A percentile compares a stretch with the other conserved stretches of the same genome.
phyloP scores from a whole-genome alignment of 257 asterid species.

The Prunella vulgaris region DNA sequence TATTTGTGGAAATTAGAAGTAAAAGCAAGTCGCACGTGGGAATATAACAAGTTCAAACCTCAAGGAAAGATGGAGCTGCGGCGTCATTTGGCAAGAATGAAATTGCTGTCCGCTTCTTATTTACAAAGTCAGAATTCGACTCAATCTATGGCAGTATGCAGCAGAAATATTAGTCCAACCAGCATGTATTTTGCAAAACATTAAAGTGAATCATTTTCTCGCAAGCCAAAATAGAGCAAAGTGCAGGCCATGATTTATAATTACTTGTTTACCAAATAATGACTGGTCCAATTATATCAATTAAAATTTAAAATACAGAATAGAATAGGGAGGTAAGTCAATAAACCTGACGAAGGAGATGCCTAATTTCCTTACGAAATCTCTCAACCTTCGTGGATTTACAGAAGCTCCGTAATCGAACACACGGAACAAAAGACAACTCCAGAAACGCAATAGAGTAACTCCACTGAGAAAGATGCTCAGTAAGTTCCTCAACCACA shows the following conservation, averaged over 20 bases:
- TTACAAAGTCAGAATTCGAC: conserved; percentile 64
- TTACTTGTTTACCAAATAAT: background rate
- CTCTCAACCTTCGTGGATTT: conserved; percentile 91
- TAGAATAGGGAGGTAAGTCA: background rate
- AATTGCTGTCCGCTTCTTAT: conserved; percentile 59
- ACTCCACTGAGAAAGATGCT: conserved; percentile 95
- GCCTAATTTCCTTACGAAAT: conserved; percentile 73
- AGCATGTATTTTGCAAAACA: background rate
- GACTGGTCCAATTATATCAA: background rate
- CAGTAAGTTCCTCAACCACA: conserved; percentile 81
- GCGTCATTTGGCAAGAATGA: conserved; percentile 73
- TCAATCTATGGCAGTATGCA: conserved; percentile 53
- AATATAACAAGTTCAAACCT: conserved; percentile 46
- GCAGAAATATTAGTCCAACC: conserved; percentile 21
- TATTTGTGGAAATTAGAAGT: background rate
- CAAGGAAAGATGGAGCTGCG: conserved; percentile 67
- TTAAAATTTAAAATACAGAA: background rate
- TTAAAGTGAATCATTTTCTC: background rate
- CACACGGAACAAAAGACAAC: conserved; percentile 71
- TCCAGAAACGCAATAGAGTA: conserved; percentile 76
- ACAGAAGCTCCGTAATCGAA: conserved; percentile 63
- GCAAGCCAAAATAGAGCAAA: background rate
- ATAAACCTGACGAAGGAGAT: conserved; percentile 67
- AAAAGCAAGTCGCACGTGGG: background rate
- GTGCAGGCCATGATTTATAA: too few species aligned